Base-by-base conservation (phyloP, 805 yeast genomes). In the Metschnikowia matae region DNA sequence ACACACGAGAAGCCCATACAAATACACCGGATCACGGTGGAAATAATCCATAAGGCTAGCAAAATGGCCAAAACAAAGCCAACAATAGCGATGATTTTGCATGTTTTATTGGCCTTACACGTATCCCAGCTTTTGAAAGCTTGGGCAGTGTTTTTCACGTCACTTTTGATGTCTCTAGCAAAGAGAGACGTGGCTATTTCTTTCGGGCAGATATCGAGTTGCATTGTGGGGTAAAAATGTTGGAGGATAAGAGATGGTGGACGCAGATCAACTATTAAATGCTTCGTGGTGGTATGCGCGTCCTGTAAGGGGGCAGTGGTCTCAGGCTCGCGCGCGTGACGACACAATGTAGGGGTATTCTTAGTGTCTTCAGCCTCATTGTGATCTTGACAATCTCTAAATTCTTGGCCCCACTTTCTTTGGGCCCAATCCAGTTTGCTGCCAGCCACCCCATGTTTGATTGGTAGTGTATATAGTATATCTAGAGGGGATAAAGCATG, bases 81-180 rank as follows among this genome's bases (percentile, higher is more conserved):
- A 13, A 86, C 87, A 40, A 87, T 87, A 3, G 87, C 91, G 18
- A 85, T 79, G 50, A 87, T 80, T 62, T 87, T 88, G 67, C 96
- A 88, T 43, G 83, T 74, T 41, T 69, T 82, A 65, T 86, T 85
- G 61, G 77, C 85, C 92, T 86, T 87, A 67, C 96, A 88, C 2
- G 87, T 79, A 61, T 84, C 81, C 94, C 95, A 87, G 48, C 64
- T 56, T 60, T 73, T 79, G 71, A 85, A 85, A 5, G 86, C 61
- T 15, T 83, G 82, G 15, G 74, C 75, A 4, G 75, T 71, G 33
- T 67, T 51, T 18, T 49, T 59, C 40, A 66, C 66, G 38, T 63
- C 67, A 5, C 48, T 44, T 37, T 33, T 40, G 40, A 57, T 40
- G 18, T 46, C 43, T 20, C 36, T 33, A 3, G 48, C 41, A 26